Evolutionary conservation across 345 rosid genomes (phyloP).

Genomic region (Sapria himalayana): DNA sequence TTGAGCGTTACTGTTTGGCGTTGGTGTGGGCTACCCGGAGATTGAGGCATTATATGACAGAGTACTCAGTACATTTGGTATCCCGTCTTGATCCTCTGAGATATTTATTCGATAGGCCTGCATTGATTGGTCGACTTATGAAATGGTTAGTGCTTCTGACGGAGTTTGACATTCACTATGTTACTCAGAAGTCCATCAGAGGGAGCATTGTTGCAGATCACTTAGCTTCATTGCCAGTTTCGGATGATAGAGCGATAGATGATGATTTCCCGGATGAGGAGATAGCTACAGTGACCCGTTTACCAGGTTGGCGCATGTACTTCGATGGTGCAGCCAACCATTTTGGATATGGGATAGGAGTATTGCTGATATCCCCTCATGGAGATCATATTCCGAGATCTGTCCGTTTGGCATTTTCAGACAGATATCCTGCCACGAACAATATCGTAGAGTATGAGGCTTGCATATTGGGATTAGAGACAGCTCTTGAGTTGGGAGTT

Average conservation of each 20-base stretch:
- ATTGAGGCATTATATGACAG: background rate
- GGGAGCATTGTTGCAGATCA: background rate
- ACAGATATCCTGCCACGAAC: no score
- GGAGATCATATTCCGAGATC: background rate
- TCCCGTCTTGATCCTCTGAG: background rate
- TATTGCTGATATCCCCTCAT: background rate
- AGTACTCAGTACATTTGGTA: background rate
- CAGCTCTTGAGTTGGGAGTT: background rate
- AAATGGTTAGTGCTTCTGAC: background rate
- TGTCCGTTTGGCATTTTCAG: background rate
- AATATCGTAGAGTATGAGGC: background rate
- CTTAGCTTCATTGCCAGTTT: background rate
- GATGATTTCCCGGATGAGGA: background rate
- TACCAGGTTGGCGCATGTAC: background rate
- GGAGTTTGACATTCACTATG: background rate
- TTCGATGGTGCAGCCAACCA: slow-evolving; percentile 1
- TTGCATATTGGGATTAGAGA: background rate
- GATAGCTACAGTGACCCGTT: background rate
- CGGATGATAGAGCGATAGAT: background rate
- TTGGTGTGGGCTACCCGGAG: background rate
- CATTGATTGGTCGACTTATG: background rate
- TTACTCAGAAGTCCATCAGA: background rate
- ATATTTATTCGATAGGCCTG: background rate
- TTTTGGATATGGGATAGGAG: background rate
- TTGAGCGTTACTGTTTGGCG: slow-evolving; percentile 2